Evolutionary conservation across 2,329 filamentous ascomycete species (phyloP).

Genomic region (Aspergillus novoparasiticus): DNA sequence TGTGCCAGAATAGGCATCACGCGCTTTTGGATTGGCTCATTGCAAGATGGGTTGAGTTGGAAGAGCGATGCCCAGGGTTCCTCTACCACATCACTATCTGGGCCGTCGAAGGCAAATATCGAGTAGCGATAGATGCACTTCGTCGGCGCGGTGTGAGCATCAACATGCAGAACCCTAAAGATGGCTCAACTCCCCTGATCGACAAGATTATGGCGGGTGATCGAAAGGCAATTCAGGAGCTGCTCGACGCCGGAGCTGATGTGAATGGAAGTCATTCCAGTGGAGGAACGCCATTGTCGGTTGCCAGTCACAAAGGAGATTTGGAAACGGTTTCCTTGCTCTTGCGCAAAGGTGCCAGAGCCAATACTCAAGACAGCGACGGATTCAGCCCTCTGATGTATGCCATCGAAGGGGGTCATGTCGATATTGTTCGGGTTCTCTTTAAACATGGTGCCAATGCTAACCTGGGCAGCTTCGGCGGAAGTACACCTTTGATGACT

Average conservation of each 20-base stretch:
- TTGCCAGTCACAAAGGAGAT: slow-evolving; percentile 16
- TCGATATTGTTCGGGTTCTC: slow-evolving; percentile 8
- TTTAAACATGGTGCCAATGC: not conserved
- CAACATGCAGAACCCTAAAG: slow-evolving; percentile 11
- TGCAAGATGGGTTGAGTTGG: slow-evolving; percentile 16
- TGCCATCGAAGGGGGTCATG: not conserved
- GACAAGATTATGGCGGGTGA: slow-evolving; percentile 6
- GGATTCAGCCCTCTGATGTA: slow-evolving; percentile 12
- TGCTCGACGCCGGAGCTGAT: slow-evolving; percentile 25
- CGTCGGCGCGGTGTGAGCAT: slow-evolving; percentile 20
- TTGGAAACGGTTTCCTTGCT: slow-evolving; percentile 21
- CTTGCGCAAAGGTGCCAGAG: slow-evolving; percentile 19
- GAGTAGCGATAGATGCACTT: slow-evolving; percentile 19
- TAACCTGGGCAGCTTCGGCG: not conserved
- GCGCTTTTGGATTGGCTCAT: slow-evolving; percentile 24
- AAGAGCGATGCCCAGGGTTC: slow-evolving; percentile 11
- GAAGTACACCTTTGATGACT: not conserved
- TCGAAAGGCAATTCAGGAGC: slow-evolving; percentile 7
- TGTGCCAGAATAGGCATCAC: slow-evolving; percentile 5
- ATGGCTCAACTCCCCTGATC: slow-evolving; percentile 18
- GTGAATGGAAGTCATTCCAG: slow-evolving; percentile 10
- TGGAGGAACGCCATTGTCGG: slow-evolving; percentile 14
- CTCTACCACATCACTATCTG: slow-evolving; percentile 13
- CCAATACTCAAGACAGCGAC: slow-evolving; percentile 16
- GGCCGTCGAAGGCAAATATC: slow-evolving; percentile 16